Percentiles rank a stretch among this genome's conserved stretches.
Conservation (phyloP, 2,329 filamentous ascomycete genomes). For the Trichoderma lentiforme region DNA sequence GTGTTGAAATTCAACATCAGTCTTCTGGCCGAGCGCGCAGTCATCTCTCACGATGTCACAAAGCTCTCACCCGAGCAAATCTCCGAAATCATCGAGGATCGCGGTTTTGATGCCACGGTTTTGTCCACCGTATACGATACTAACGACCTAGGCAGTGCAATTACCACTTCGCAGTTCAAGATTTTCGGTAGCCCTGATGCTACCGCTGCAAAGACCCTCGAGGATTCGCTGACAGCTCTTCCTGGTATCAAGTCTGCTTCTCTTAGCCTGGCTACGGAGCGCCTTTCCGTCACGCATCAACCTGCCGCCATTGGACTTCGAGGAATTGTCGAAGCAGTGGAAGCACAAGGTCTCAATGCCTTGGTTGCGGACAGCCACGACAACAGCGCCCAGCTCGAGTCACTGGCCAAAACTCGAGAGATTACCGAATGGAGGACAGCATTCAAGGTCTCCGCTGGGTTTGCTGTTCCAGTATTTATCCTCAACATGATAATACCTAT, state of each 20-base stretch:
- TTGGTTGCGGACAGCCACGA: slow-evolving; percentile 88
- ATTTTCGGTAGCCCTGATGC: slow-evolving; percentile 76
- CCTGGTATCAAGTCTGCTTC: slow-evolving; percentile 72
- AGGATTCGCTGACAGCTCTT: slow-evolving; percentile 61
- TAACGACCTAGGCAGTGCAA: slow-evolving; percentile 50
- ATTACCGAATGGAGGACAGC: slow-evolving; percentile 88
- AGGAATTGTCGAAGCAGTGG: slow-evolving; percentile 75
- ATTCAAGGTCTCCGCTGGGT: slow-evolving; percentile 72
- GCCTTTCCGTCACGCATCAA: slow-evolving; percentile 70
- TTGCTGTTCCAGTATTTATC: slow-evolving; percentile 86
- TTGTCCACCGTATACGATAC: slow-evolving; percentile 68
- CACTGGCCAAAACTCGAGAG: slow-evolving; percentile 91
- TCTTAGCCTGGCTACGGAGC: slow-evolving; percentile 69
- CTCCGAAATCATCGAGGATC: slow-evolving; percentile 78
- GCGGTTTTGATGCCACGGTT: slow-evolving; percentile 83
- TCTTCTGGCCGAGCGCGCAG: slow-evolving; percentile 84
- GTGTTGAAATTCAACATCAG: slow-evolving; percentile 91
- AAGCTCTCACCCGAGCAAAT: slow-evolving; percentile 72
- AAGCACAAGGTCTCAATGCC: slow-evolving; percentile 82
- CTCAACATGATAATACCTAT: slow-evolving; percentile 95
- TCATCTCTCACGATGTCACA: slow-evolving; percentile 75
- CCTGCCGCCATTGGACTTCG: slow-evolving; percentile 73
- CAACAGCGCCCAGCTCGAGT: slow-evolving; percentile 94
- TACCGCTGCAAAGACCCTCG: slow-evolving; percentile 67
- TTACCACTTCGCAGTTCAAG: slow-evolving; percentile 71